These are phyloP conservation scores for Dinochytrium kinnereticum DNA, from an alignment of 371 early-diverging fungal species.

Conservation along the genomic window DNA sequence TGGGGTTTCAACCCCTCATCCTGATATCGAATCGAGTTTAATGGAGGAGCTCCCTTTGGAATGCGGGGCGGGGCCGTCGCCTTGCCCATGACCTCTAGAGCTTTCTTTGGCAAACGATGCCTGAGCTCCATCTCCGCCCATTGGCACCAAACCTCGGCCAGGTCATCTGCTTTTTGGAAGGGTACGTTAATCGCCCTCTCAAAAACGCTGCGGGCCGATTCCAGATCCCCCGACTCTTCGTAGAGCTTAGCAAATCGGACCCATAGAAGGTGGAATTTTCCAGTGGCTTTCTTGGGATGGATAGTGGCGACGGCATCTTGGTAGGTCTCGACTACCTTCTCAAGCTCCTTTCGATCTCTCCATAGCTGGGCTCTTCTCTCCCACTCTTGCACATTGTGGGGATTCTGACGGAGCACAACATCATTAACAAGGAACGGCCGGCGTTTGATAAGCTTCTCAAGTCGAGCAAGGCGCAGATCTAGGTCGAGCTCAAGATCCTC, in stretches of 20 bases:
- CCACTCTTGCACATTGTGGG: conserved; percentile 93
- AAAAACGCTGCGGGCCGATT: conserved; percentile 77
- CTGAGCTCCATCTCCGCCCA: conserved; percentile 93
- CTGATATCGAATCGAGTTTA: conserved; percentile 58
- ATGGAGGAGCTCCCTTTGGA: conserved; percentile 41
- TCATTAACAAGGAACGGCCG: conserved; percentile 95
- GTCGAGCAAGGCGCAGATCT: conserved; percentile 81
- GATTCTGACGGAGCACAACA: conserved; percentile 90
- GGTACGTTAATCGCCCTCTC: conserved; percentile 84
- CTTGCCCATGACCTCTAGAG: conserved; percentile 76
- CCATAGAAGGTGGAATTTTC: conserved; percentile 82
- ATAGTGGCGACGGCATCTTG: conserved; percentile 79
- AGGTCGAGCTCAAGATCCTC: conserved; percentile 72
- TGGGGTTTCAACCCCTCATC: conserved; percentile 77
- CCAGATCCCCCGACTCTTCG: conserved; percentile 66
- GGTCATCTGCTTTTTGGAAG: conserved; percentile 79
- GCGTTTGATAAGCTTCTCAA: conserved; percentile 90
- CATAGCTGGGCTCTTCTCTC: conserved; percentile 75
- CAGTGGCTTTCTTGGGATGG: conserved; percentile 80
- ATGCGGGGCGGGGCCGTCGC: conserved; percentile 72
- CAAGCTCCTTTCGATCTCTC: conserved; percentile 35
- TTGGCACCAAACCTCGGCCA: conserved; percentile 91
- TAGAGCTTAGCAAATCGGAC: conserved; percentile 83
- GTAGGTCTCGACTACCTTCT: conserved; percentile 66
- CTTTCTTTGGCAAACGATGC: conserved; percentile 68